These are phyloP conservation scores for Golubevia sp. DNA, from an alignment of 1,284 basidiomycete species.

Conservation along the genomic window DNA sequence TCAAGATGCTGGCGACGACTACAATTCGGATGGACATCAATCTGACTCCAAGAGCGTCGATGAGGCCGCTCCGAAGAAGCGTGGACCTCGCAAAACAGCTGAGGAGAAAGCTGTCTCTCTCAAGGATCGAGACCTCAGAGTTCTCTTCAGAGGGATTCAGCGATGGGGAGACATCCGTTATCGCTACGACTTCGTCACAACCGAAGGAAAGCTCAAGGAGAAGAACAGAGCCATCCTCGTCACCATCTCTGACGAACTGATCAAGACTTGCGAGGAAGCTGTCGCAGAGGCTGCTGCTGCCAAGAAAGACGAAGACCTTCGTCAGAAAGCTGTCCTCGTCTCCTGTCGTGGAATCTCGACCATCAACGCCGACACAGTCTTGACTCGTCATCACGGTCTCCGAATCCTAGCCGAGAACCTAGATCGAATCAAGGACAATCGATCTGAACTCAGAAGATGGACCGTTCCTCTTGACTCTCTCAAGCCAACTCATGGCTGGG, in stretches of 20 bases:
- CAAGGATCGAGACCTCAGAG: constrained; percentile 57
- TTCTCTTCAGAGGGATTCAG: constrained; percentile 57
- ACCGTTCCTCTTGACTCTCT: constrained; percentile 47
- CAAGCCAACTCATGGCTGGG: constrained; percentile 54
- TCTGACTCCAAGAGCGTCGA: constrained; percentile 6
- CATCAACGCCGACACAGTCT: constrained; percentile 58
- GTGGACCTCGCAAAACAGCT: constrained; percentile 37
- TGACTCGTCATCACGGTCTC: constrained; percentile 51
- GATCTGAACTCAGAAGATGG: constrained; percentile 28
- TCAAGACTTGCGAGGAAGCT: constrained; percentile 48
- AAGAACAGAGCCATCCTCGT: constrained; percentile 56
- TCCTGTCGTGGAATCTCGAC: constrained; percentile 44
- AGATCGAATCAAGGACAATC: constrained; percentile 26
- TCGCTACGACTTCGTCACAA: constrained; percentile 49
- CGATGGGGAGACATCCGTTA: constrained; percentile 58
- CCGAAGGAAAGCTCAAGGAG: constrained; percentile 53
- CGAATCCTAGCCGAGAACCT: constrained; percentile 50
- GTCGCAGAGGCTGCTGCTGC: constrained; percentile 47
- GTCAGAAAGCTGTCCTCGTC: constrained; percentile 56
- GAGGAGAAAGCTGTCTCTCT: constrained; percentile 53
- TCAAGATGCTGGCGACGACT: constrained; percentile 17
- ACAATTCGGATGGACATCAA: constrained; percentile 21
- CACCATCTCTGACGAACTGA: constrained; percentile 50
- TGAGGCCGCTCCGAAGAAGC: constrained; percentile 11
- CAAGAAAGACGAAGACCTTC: constrained; percentile 45